Percentiles rank a stretch among this genome's conserved stretches.
Evolutionary conservation across 2,329 filamentous ascomycete genomes (phyloP).

Genomic region (Fusarium sp.): DNA sequence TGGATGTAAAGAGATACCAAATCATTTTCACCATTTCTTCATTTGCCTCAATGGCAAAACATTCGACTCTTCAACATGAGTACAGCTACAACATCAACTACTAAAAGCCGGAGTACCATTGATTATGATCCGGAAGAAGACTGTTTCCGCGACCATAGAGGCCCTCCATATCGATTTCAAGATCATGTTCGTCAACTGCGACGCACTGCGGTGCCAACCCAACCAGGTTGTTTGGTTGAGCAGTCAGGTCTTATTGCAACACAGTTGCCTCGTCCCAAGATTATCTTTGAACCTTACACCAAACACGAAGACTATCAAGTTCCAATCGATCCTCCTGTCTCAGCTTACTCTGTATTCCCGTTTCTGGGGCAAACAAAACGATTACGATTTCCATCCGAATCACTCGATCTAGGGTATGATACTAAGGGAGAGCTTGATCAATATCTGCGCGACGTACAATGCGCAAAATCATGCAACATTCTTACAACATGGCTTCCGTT

Average conservation of each 20-base stretch:
- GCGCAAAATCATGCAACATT: slow-evolving; percentile 37
- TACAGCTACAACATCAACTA: background rate
- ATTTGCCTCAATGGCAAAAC: background rate
- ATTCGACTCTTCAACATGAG: slow-evolving; percentile 6
- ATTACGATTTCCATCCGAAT: slow-evolving; percentile 37
- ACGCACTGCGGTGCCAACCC: slow-evolving; percentile 11
- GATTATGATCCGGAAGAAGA: slow-evolving; percentile 44
- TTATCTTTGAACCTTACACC: slow-evolving; percentile 16
- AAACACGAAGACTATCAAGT: background rate
- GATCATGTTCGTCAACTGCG: slow-evolving; percentile 39
- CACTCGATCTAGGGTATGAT: slow-evolving; percentile 42
- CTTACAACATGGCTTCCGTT: slow-evolving; percentile 49
- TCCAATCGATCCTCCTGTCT: background rate
- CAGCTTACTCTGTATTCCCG: background rate
- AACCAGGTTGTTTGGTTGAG: slow-evolving; percentile 33
- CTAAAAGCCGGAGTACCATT: slow-evolving; percentile 27
- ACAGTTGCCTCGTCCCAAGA: slow-evolving; percentile 28
- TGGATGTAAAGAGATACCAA: background rate
- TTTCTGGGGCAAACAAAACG: slow-evolving; percentile 1
- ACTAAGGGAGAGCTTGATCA: slow-evolving; percentile 38
- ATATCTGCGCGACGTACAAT: slow-evolving; percentile 33
- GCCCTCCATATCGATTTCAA: slow-evolving; percentile 45
- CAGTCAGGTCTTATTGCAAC: slow-evolving; percentile 34
- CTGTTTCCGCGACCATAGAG: slow-evolving; percentile 45
- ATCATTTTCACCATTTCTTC: background rate